Base-by-base conservation (phyloP, 164 flowering plant species). In the Malania oleifera region DNA sequence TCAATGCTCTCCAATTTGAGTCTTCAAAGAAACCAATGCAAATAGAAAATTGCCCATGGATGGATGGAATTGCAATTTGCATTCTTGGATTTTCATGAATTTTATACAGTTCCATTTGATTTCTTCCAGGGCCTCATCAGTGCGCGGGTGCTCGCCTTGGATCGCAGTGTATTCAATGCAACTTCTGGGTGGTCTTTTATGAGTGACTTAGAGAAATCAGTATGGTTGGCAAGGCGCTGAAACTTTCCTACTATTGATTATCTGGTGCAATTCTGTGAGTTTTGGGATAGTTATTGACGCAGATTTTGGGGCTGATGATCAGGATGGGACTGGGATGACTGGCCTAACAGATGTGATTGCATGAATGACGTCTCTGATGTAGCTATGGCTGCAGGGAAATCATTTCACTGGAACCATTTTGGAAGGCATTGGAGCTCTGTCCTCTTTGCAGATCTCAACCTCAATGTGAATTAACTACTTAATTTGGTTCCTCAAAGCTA, bases 311-410 rank as follows among this genome's bases (percentile, higher is more conserved):
- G 90, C 57, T 90, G 75, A 90, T 71, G 67, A 80, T 66, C 95
- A 89, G 54, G 56, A 39, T 56, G 80, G 74, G 34, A 74, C 43
- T 0, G 81, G 80, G 10, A 67, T 89, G 69, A 66, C 67, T n/a
- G 97, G 95, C 61, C 55, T 82, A 0, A 77, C 87, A n/a, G 85
- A 80, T 37, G 73, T 75, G 8, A 49, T 87, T 58, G 74, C 74
- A 11, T 65, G 77, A 1, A 85, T 87, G 95, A 14, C 40, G 0
- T 71, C 75, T 0, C 70, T 85, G 59, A 63, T 73, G 29, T 66
- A 65, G 37, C 56, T 81, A 3, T 87, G 92, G 95, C 80, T 90
- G 18, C 90, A 90, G 50, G 92, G 90, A 31, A 90, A 90, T 63
- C 66, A 76, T 7, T 90, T 90, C 66, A 68, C 82, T 0, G 97